phyloP scores from a whole-genome alignment of 805 yeast genomes.

The Kuraishia capsulata region DNA sequence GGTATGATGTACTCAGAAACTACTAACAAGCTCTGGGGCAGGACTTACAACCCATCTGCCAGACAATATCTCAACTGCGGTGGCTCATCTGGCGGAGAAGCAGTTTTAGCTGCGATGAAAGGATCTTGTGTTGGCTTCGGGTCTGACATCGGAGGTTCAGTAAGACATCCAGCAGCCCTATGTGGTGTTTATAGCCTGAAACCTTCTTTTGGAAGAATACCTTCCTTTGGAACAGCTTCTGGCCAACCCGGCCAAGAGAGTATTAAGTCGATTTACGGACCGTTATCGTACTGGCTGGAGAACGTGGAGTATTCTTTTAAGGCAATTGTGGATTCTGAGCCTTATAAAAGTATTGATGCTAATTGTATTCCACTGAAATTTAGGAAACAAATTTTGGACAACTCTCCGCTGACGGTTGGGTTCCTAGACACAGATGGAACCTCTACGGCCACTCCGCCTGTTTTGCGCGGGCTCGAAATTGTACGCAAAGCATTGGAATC shows the following conservation, averaged over 20 bases:
- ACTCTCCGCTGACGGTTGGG: conserved; percentile 31
- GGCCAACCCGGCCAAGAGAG: conserved; percentile 26
- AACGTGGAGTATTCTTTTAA: conserved; percentile 21
- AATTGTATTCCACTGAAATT: conserved; percentile 31
- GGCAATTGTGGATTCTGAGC: conserved; percentile 19
- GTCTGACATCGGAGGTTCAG: conserved; percentile 55
- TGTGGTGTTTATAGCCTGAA: conserved; percentile 18
- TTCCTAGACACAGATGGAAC: conserved; percentile 28
- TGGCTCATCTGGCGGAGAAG: conserved; percentile 59
- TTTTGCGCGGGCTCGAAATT: conserved; percentile 29
- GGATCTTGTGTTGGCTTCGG: conserved; percentile 54
- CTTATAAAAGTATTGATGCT: conserved; percentile 35
- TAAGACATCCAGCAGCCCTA: conserved; percentile 53
- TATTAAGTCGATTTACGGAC: conserved; percentile 37
- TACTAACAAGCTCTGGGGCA: conserved; percentile 40
- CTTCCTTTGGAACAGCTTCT: conserved; percentile 5
- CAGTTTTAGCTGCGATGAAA: conserved; percentile 43
- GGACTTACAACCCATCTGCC: conserved; percentile 41
- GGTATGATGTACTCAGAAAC: conserved; percentile 42
- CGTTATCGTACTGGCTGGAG: conserved; percentile 29
- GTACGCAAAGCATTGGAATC: conserved; percentile 18
- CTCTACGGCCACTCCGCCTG: conserved; percentile 36
- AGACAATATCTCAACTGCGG: conserved; percentile 40
- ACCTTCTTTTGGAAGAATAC: conserved; percentile 7
- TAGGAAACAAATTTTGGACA: conserved; percentile 20